A percentile compares a stretch with the other conserved stretches of the same genome.
Conservation (phyloP, 2,329 filamentous ascomycete species). For the Grosmannia huntii region DNA sequence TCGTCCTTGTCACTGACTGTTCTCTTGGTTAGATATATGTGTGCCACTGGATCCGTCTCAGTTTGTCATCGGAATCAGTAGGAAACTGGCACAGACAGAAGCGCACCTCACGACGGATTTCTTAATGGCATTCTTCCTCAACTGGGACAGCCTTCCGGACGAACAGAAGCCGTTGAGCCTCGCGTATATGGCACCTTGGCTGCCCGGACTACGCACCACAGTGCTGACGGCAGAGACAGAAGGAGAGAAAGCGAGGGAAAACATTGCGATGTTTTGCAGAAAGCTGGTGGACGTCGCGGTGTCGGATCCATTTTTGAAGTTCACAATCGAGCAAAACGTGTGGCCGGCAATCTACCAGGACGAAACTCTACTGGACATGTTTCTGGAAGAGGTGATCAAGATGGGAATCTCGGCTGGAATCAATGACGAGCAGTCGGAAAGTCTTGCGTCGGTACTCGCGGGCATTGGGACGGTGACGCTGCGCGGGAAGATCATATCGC, state of each 20-base stretch:
- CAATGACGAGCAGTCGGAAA: constrained; percentile 46
- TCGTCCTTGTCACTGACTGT: background rate
- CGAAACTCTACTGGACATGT: constrained; percentile 52
- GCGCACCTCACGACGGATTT: constrained; percentile 58
- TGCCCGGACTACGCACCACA: constrained; percentile 46
- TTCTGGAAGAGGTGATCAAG: constrained; percentile 55
- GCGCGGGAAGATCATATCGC: constrained; percentile 51
- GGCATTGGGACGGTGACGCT: constrained; percentile 53
- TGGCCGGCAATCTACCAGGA: constrained; percentile 54
- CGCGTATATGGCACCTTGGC: constrained; percentile 59
- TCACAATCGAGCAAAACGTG: constrained; percentile 50
- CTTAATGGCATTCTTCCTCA: constrained; percentile 59
- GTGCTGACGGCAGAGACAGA: constrained; percentile 47
- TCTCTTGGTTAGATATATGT: constrained; percentile 37
- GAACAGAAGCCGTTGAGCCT: constrained; percentile 55
- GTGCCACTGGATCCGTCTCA: constrained; percentile 50
- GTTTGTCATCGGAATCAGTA: constrained; percentile 55
- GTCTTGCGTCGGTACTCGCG: constrained; percentile 48
- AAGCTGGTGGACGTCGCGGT: constrained; percentile 55
- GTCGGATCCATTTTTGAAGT: constrained; percentile 44
- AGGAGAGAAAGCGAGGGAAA: constrained; percentile 53
- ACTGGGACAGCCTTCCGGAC: constrained; percentile 57
- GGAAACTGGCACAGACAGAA: constrained; percentile 47
- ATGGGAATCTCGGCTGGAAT: constrained; percentile 43
- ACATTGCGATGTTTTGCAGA: constrained; percentile 48